Base-by-base conservation (phyloP, 2,329 filamentous ascomycete genomes). In the Ilyonectria sp. region DNA sequence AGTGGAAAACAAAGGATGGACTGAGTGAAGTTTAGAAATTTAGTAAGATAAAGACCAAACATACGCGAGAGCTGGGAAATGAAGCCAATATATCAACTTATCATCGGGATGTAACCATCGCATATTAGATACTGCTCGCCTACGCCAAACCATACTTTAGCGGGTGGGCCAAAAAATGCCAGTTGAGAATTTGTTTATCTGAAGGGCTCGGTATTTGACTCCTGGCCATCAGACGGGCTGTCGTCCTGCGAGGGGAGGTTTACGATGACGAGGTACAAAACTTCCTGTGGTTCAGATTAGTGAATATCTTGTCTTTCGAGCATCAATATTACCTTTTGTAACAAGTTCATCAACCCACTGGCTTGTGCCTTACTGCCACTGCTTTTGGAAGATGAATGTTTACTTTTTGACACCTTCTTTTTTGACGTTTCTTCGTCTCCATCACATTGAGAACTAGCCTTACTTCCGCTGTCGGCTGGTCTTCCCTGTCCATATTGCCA, bases 221-320 rank as follows among this genome's bases (percentile, higher is more conserved):
- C 31, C 11, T 33, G 11, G 31, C 11, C 31, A 11, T 11, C 2
- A 33, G 11, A 9, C 31, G 31, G 11, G 31, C 31, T 33, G 31
- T 33, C 7, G 31, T 33, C 9, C 3, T 33, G 31, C 31, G 31
- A 33, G 7, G 59, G 59, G 15, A 55, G 50, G 44, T 60, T 60
- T 13, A 65, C 31, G 4, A 65, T 54, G 21, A 60, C 35, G 7
- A 65, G 55, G 55, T 65, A 65, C 55, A 65, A 43, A 29, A 65
- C 40, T 29, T 65, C 49, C 62, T 65, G 9, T 17, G 2, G 13
- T 11, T 21, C 7, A 21, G 9, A 10, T 65, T 44, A 65, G 49
- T 17, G 8, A 19, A 3, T 4, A 4, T 1, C 6, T 5, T 9
- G 6, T 6, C 4, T 2, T 6, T 47, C 2, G n/a, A 15, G 17